Evolutionary conservation across 179 eudicot genomes (phyloP).

Genomic region (Vitellaria paradoxa): DNA sequence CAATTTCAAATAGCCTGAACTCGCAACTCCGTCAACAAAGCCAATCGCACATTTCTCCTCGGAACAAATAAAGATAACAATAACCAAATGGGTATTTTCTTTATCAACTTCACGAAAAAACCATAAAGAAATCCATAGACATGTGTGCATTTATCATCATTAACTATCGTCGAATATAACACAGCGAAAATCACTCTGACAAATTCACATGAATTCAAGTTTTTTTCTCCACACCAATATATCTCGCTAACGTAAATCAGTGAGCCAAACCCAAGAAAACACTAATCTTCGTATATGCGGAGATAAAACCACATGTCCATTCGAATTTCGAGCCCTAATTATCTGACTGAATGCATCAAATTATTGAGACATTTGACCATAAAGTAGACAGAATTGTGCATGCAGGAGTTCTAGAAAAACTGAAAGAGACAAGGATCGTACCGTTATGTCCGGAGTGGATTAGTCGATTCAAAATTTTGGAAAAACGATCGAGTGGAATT

Average conservation of each 20-base stretch:
- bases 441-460: not conserved
- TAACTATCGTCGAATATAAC: not conserved
- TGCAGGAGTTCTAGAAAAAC: not conserved
- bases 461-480: not conserved
- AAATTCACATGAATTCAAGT: slow-evolving; percentile 7
- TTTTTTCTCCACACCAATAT: slow-evolving; percentile 1
- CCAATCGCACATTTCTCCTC: not conserved
- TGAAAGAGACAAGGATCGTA: slow-evolving; percentile 8
- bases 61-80: not conserved
- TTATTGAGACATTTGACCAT: not conserved
- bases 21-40: slow-evolving; percentile 7
- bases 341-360: not conserved
- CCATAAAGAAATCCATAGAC: not conserved
- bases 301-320: not conserved
- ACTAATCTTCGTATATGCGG: not conserved
- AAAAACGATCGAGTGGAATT: not conserved
- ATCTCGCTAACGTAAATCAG: too few relatives aligned
- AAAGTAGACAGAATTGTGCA: not conserved
- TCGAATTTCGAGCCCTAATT: not conserved
- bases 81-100: not conserved
- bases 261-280: not conserved
- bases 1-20: not conserved
- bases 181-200: not conserved
- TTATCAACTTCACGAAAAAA: not conserved
- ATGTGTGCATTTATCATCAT: not conserved